A percentile compares a stretch with the other conserved stretches of the same genome.
Evolutionary conservation across 306 rosid species (phyloP).

Genomic region (Fagus sylvatica): DNA sequence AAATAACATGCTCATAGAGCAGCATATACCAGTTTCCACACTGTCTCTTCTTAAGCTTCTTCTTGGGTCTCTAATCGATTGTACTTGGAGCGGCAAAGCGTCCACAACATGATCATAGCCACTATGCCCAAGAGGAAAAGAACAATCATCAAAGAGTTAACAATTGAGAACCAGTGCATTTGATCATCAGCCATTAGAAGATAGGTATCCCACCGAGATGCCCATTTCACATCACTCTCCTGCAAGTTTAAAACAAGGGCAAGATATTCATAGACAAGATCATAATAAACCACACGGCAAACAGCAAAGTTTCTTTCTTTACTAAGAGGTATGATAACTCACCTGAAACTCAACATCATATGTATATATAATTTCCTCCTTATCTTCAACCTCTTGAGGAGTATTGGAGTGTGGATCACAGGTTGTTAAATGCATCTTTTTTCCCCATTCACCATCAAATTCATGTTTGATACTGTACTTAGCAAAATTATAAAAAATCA

Average conservation of each 20-base stretch:
- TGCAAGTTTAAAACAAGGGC: conserved; percentile 26
- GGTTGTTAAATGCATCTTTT: conserved; percentile 55
- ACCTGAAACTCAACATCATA: conserved; percentile 94
- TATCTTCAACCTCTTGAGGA: conserved; percentile 86
- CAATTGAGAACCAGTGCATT: conserved; percentile 95
- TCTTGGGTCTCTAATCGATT: conserved; percentile 89
- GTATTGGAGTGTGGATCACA: conserved; percentile 87
- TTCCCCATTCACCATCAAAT: conserved; percentile 80
- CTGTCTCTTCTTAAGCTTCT: conserved; percentile 93
- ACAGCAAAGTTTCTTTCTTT: not conserved
- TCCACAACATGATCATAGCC: conserved; percentile 96
- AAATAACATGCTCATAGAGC: conserved; percentile 5
- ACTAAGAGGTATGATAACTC: conserved; percentile 24
- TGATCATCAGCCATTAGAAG: conserved; percentile 96
- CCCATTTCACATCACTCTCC: conserved; percentile 97
- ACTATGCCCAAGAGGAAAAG: conserved; percentile 92
- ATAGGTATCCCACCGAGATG: conserved; percentile 96
- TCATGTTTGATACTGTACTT: conserved; percentile 68
- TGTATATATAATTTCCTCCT: conserved; percentile 77
- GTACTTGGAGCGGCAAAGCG: conserved; percentile 91
- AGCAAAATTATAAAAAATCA: conserved; percentile 24
- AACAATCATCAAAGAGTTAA: conserved; percentile 86
- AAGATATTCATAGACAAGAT: conserved; percentile 2
- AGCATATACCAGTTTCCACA: conserved; percentile 84
- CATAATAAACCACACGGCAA: conserved; percentile 5